phyloP scores from a whole-genome alignment of 2,329 filamentous ascomycete species.

The Phaeoacremonium minimum region DNA sequence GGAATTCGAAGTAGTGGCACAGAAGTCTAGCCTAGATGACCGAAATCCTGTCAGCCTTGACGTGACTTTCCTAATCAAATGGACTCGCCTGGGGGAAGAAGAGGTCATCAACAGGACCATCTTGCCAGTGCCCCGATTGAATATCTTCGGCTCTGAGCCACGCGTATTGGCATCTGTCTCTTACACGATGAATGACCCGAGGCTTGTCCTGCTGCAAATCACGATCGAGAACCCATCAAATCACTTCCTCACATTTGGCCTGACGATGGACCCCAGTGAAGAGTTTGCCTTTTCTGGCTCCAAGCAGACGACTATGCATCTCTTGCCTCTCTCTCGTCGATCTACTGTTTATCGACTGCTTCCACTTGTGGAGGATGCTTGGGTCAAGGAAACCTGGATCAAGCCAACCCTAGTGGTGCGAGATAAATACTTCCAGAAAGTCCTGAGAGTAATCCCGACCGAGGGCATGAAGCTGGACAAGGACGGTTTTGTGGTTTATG shows the following conservation, averaged over 20 bases:
- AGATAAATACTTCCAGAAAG: constrained; percentile 92
- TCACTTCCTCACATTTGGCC: constrained; percentile 89
- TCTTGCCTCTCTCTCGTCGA: constrained; percentile 77
- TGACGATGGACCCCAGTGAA: constrained; percentile 88
- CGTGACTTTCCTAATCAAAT: constrained; percentile 69
- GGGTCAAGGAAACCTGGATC: constrained; percentile 66
- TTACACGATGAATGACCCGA: constrained; percentile 28
- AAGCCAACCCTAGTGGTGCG: constrained; percentile 71
- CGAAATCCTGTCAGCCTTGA: constrained; percentile 71
- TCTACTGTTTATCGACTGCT: constrained; percentile 71
- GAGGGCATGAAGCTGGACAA: constrained; percentile 65
- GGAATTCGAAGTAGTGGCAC: constrained; percentile 68
- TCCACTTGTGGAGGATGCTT: constrained; percentile 60
- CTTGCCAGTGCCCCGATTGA: constrained; percentile 74
- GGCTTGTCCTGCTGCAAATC: constrained; percentile 43
- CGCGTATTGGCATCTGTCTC: constrained; percentile 67
- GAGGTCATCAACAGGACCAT: constrained; percentile 54
- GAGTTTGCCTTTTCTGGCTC: constrained; percentile 90
- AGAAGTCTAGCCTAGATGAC: constrained; percentile 78
- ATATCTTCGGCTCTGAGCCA: constrained; percentile 79
- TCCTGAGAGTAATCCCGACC: constrained; percentile 73
- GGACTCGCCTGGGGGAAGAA: constrained; percentile 55
- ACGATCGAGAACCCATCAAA: constrained; percentile 90
- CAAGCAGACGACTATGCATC: constrained; percentile 74
- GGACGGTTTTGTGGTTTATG: constrained; percentile 61